Evolutionary conservation across 129 eudicot genomes (phyloP).

Genomic region (Oenanthe sinensis): DNA sequence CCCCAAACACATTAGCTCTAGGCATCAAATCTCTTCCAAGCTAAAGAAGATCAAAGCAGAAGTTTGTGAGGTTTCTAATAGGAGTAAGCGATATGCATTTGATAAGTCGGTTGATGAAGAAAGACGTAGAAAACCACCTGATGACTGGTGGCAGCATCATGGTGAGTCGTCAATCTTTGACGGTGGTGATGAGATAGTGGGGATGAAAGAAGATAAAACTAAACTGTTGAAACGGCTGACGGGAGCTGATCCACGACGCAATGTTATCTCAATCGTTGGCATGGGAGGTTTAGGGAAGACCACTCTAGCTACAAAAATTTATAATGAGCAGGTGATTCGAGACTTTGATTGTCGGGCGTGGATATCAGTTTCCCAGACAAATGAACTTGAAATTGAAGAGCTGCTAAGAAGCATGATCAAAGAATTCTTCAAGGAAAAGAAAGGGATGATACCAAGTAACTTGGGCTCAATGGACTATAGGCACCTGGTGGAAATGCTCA

Average conservation of each 20-base stretch:
- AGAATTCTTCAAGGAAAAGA: slow-evolving; percentile 32
- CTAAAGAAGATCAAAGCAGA: slow-evolving; percentile 35
- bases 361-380: slow-evolving; percentile 42
- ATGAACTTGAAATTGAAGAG: slow-evolving; percentile 33
- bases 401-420: slow-evolving; percentile 42
- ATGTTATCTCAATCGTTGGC: slow-evolving; percentile 51
- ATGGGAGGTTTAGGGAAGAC: slow-evolving; percentile 80
- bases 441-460: slow-evolving; percentile 23
- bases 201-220: slow-evolving; percentile 27
- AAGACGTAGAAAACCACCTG: slow-evolving; percentile 22
- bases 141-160: slow-evolving; percentile 45
- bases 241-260: slow-evolving; percentile 32
- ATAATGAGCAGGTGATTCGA: slow-evolving; percentile 25
- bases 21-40: slow-evolving; percentile 28
- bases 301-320: slow-evolving; percentile 41
- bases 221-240: slow-evolving; percentile 30
- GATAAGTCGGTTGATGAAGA: slow-evolving; percentile 22
- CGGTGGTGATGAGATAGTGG: slow-evolving; percentile 42
- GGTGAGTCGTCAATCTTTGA: slow-evolving; percentile 36
- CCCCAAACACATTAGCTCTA: slow-evolving; percentile 26
- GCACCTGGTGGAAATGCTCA: slow-evolving; percentile 40
- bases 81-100: slow-evolving; percentile 44
- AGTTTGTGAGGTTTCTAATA: slow-evolving; percentile 37
- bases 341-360: slow-evolving; percentile 60
- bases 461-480: slow-evolving; percentile 41